Base-by-base conservation (phyloP, 2,329 filamentous ascomycete genomes). In the Chrysoporthe puriensis region DNA sequence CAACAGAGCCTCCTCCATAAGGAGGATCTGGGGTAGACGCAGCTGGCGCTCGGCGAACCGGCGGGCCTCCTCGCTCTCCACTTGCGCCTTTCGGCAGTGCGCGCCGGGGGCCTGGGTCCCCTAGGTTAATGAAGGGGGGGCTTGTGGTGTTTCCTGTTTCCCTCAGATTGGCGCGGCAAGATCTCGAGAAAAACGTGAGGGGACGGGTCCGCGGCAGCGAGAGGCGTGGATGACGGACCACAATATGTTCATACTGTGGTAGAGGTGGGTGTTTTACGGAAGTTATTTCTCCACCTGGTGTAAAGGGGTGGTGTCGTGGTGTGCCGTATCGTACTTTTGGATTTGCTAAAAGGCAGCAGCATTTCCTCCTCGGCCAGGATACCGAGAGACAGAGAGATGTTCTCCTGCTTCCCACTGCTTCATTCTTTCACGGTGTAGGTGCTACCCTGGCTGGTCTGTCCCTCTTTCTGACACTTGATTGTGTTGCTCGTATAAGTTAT, bases 1-100 rank as follows among this genome's bases (percentile, higher is more conserved):
- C 65, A 67, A 62, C 60, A 64, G 64, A 66, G 59, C 48, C 64
- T 54, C 59, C 26, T 46, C 52, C 52, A 14, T 50, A 44, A 66
- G 52, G 61, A 48, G 62, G 66, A 60, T 67, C 66, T 26, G 66
- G 66, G 66, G 62, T 64, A 64, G 21, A 56, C 42, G 43, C 56
- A 48, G 3, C 42, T 42, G 5, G n/a, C 26, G 21, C 58, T 40
- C 48, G 56, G 52, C 54, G 46, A 67, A 43, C 50, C 46, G 50
- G 46, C 46, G 26, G n/a, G 8, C n/a, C 6, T 32, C 16, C 18
- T 46, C 54, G 62, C 56, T 60, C 61, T 64, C 66, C 66, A 61
- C 66, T 56, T 61, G n/a, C 56, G 26, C 54, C 34, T 54, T 36
- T 14, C 14, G 62, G 66, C 13, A 16, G 21, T 32, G 42, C 18